phyloP scores from a whole-genome alignment of 192 early-diverging fungal species.

The Coemansia javaensis region DNA sequence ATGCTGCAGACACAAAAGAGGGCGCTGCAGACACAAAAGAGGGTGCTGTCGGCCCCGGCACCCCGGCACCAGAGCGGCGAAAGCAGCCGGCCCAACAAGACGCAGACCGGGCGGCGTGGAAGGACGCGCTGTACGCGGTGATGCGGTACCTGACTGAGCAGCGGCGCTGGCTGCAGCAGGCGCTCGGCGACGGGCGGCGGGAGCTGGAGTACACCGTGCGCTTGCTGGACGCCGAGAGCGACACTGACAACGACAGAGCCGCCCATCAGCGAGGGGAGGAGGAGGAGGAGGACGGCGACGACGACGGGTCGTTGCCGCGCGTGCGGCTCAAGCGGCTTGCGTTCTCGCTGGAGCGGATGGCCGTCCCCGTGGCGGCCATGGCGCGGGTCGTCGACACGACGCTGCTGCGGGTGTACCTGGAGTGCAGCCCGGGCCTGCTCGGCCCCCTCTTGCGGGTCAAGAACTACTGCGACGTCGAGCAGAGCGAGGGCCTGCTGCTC shows the following conservation, averaged over 20 bases:
- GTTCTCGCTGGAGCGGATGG: constrained; percentile 35
- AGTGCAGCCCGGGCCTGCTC: constrained; percentile 77
- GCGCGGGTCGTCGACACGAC: constrained; percentile 83
- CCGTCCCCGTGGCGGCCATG: constrained; percentile 49
- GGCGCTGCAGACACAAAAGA: no score
- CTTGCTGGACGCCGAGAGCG: constrained; percentile 25
- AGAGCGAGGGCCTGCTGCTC: constrained; percentile 73
- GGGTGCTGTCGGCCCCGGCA: no score
- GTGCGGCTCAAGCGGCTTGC: constrained; percentile 33
- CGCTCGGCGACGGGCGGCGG: constrained; percentile 31
- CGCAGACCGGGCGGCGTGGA: constrained; percentile 28
- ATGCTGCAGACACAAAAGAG: no score
- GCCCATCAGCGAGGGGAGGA: not conserved
- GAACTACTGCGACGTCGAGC: constrained; percentile 76
- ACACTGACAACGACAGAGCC: constrained; percentile 4
- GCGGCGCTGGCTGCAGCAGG: constrained; percentile 66
- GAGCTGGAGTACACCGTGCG: constrained; percentile 40
- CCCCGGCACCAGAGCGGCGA: not conserved
- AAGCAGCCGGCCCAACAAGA: not conserved
- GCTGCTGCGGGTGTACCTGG: constrained; percentile 84
- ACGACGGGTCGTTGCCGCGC: constrained; percentile 41
- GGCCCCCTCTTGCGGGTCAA: constrained; percentile 92
- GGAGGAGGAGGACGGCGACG: constrained; percentile 5
- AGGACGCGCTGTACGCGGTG: constrained; percentile 53
- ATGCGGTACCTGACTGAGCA: constrained; percentile 88